phyloP scores from a whole-genome alignment of 805 yeast species.

The Wickerhamomyces bisporus region DNA sequence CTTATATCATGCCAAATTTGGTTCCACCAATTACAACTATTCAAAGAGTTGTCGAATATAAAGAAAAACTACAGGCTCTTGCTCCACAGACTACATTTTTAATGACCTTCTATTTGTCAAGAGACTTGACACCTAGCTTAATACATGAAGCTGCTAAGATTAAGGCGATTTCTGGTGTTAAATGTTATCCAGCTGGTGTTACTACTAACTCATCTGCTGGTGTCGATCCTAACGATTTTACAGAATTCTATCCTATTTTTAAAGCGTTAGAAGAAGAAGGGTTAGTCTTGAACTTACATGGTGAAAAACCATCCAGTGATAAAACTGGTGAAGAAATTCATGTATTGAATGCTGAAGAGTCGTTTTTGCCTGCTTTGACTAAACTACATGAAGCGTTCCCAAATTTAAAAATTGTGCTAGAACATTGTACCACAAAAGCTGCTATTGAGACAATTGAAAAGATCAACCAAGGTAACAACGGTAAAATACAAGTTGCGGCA shows the following conservation, averaged over 20 bases:
- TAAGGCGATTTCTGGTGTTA: conserved; percentile 78
- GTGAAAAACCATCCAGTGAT: conserved; percentile 79
- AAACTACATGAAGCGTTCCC: conserved; percentile 83
- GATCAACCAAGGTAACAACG: conserved; percentile 45
- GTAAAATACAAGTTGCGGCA: conserved; percentile 68
- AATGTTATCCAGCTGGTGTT: conserved; percentile 98
- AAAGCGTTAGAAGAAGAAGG: conserved; percentile 78
- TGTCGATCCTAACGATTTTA: conserved; percentile 89
- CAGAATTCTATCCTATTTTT: conserved; percentile 83
- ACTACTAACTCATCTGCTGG: conserved; percentile 95
- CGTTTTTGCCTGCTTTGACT: conserved; percentile 81
- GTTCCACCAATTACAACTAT: conserved; percentile 87
- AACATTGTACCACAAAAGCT: conserved; percentile 90
- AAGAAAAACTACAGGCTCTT: conserved; percentile 51
- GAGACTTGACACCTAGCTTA: conserved; percentile 78
- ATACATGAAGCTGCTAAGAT: conserved; percentile 70
- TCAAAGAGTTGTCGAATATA: conserved; percentile 67
- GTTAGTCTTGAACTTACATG: conserved; percentile 84
- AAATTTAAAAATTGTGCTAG: conserved; percentile 76
- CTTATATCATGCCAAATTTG: conserved; percentile 94
- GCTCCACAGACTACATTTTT: conserved; percentile 83
- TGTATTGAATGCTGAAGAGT: conserved; percentile 90
- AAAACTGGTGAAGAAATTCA: conserved; percentile 64
- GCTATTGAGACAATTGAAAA: conserved; percentile 75
- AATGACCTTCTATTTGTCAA: conserved; percentile 84